Base-by-base conservation (phyloP, 139 green algal species). In the Tetraselmis chui region DNA sequence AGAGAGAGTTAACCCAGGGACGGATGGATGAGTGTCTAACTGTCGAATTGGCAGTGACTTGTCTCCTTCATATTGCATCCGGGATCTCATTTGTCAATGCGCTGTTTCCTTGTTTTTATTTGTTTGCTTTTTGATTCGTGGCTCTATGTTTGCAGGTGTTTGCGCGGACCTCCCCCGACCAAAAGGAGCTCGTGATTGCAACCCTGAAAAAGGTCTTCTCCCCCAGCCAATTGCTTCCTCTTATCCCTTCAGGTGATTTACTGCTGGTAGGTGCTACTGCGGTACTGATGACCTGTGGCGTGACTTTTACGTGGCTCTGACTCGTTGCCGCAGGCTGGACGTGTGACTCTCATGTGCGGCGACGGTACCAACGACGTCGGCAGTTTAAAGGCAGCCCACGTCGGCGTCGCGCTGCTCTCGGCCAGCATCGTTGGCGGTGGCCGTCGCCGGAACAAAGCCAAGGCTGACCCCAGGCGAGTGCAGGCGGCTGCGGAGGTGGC, bases 291-390 rank as follows among this genome's bases (percentile, higher is more conserved):
- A n/a, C n/a, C n/a, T n/a, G n/a, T n/a, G n/a, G n/a, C n/a, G n/a
- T n/a, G n/a, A n/a, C n/a, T n/a, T n/a, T n/a, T n/a, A n/a, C n/a
- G n/a, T n/a, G n/a, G n/a, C 45, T 5, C 11, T 67, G 45, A 18
- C 11, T 18, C 45, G 5, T 67, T 81, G 76, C 79, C 45, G 59
- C n/a, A 67, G 45, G 81, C 81, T 24, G 97, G 95, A 32, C 87
- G 86, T 80, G 88, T 85, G 0, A 95, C 93, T 30, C 92, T 99
- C 5, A 99, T 99, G 96, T 98, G 94, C 82, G 96, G 96, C 23
- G 96, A 99, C 79, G 96, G 96, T 74, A 99, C 96, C 79, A 99
- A 99, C 86, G 96, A 99, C 80, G 96, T 99, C 27, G 96, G 96
- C 1, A 97, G 93, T 0, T 92, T 99, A 30, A 59, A 75, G 45